These are phyloP conservation scores for Botrytis byssoidea DNA, from an alignment of 2,329 filamentous ascomycete genomes.

Conservation along the genomic window DNA sequence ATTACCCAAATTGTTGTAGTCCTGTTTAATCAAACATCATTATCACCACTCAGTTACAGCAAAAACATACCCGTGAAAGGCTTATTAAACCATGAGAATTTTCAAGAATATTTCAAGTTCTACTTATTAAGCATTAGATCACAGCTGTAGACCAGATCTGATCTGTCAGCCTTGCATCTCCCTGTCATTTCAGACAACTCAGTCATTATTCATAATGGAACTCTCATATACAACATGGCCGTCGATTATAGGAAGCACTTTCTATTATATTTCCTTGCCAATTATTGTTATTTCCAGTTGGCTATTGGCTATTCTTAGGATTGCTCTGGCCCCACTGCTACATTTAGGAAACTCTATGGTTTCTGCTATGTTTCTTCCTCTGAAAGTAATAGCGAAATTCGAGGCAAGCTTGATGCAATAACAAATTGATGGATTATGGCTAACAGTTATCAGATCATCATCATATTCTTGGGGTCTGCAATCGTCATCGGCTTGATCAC, in stretches of 20 bases:
- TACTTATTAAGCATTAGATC: not conserved
- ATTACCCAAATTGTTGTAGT: not conserved
- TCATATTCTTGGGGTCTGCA: conserved; percentile 61
- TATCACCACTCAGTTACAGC: not conserved
- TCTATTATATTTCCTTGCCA: conserved; percentile 32
- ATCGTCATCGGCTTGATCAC: conserved; percentile 63
- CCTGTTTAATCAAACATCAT: not conserved
- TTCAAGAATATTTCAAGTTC: not conserved
- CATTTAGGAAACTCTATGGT: conserved; percentile 31
- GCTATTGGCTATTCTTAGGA: conserved; percentile 25
- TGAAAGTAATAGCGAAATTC: conserved; percentile 35
- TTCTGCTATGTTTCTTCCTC: conserved; percentile 30
- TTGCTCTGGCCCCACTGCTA: conserved; percentile 33
- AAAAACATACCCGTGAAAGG: not conserved
- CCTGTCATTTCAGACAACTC: not conserved
- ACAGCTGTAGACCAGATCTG: not conserved
- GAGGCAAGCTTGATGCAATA: conserved; percentile 30
- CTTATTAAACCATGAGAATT: not conserved
- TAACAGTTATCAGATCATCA: conserved; percentile 41
- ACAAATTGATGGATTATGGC: not conserved
- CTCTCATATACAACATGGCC: conserved; percentile 30
- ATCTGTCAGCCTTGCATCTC: not conserved
- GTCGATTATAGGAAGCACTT: conserved; percentile 23
- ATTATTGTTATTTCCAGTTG: conserved; percentile 27
- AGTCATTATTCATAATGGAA: conserved; percentile 12